Evolutionary conservation across 1,139 yeast genomes (phyloP).

Genomic region (Casaregolazyma lundiana): DNA sequence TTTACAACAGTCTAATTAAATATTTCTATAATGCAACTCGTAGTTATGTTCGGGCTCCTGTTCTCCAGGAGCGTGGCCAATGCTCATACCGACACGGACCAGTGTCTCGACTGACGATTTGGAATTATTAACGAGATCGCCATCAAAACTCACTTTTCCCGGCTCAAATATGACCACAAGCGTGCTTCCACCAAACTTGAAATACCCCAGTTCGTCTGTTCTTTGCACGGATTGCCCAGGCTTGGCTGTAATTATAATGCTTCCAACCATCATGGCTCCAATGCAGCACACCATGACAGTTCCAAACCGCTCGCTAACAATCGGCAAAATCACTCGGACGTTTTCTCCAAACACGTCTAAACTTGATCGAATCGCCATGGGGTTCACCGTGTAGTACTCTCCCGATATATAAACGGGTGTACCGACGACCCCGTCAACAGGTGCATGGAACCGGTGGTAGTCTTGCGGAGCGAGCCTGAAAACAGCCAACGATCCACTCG

Average conservation of each 20-base stretch:
- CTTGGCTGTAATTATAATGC: slow-evolving; percentile 67
- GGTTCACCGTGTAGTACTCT: slow-evolving; percentile 92
- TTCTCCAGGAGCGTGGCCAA: slow-evolving; percentile 63
- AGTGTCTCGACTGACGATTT: slow-evolving; percentile 70
- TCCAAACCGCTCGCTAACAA: slow-evolving; percentile 71
- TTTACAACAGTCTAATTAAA: neutral
- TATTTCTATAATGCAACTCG: slow-evolving; percentile 4
- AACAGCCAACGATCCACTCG: slow-evolving; percentile 63
- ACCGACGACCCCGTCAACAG: slow-evolving; percentile 71
- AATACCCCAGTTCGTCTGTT: slow-evolving; percentile 87
- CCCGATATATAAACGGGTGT: slow-evolving; percentile 70
- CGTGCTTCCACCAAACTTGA: slow-evolving; percentile 95
- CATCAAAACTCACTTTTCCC: slow-evolving; percentile 53
- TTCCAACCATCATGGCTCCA: slow-evolving; percentile 99
- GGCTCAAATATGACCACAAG: slow-evolving; percentile 55
- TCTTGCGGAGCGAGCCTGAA: slow-evolving; percentile 96
- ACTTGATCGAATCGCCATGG: slow-evolving; percentile 89
- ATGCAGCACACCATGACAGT: slow-evolving; percentile 72
- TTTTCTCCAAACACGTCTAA: slow-evolving; percentile 93
- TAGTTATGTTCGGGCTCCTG: slow-evolving; percentile 9
- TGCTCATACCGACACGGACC: slow-evolving; percentile 84
- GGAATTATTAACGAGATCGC: slow-evolving; percentile 69
- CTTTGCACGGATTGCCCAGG: slow-evolving; percentile 55
- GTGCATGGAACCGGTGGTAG: slow-evolving; percentile 89
- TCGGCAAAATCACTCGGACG: slow-evolving; percentile 70